Conservation (phyloP, 441 rosid species). For the Francoa sonchifolia region DNA sequence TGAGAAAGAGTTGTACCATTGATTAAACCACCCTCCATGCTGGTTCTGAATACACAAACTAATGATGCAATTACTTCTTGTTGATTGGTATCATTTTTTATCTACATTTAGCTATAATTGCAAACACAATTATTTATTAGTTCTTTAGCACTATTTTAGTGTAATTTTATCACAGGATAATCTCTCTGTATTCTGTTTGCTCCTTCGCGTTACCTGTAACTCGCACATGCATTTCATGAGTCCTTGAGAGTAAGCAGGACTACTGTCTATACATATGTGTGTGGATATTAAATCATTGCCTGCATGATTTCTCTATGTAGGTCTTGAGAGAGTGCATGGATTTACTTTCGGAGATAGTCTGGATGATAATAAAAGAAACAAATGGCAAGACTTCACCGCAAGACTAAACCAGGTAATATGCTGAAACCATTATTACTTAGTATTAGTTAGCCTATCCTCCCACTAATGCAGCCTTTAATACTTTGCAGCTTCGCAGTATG, state of each 20-base stretch:
- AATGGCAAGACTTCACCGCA: conserved; percentile 62
- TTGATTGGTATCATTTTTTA: too few species aligned
- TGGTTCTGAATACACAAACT: too few species aligned
- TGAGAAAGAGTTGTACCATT: too few species aligned
- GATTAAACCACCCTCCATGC: too few species aligned
- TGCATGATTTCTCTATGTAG: conserved; percentile 21
- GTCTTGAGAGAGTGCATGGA: conserved; percentile 92
- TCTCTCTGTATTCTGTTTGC: background rate
- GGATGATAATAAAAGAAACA: conserved; percentile 45
- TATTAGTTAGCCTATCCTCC: background rate
- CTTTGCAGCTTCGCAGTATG: conserved; percentile 49
- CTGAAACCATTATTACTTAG: too few species aligned
- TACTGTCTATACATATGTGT: background rate
- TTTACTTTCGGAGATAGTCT: conserved; percentile 94
- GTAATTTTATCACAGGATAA: too few species aligned
- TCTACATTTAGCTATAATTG: too few species aligned
- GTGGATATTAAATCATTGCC: background rate
- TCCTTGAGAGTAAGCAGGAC: too few species aligned
- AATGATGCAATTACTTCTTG: too few species aligned
- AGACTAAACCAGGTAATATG: conserved; percentile 54
- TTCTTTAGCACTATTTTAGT: too few species aligned
- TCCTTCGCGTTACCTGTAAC: background rate
- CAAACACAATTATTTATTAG: too few species aligned
- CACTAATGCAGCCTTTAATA: background rate
- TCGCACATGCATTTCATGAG: too few species aligned